These are phyloP conservation scores for Elasticomyces elasticus DNA, from an alignment of 495 filamentous ascomycete species.

Conservation along the genomic window DNA sequence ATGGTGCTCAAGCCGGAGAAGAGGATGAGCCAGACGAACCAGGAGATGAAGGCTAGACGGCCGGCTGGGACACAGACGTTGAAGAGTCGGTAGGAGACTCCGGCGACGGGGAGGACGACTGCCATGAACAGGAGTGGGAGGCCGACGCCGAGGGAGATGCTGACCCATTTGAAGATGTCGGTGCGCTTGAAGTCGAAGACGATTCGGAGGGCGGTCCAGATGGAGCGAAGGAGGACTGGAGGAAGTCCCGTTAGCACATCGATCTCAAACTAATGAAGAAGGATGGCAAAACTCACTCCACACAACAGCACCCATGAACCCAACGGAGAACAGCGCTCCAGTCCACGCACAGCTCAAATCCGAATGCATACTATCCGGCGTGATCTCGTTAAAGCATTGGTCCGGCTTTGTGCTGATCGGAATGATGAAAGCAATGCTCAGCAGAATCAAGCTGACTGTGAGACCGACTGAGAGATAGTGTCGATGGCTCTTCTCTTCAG, in stretches of 20 bases:
- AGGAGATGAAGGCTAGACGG: conserved; percentile 23
- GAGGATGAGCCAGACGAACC: conserved; percentile 31
- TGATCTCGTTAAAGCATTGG: conserved; percentile 31
- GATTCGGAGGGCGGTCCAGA: conserved; percentile 33
- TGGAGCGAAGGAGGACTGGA: conserved; percentile 29
- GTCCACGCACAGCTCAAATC: conserved; percentile 30
- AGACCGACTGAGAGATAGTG: conserved; percentile 32
- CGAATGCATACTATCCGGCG: conserved; percentile 30
- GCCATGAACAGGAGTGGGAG: conserved; percentile 26
- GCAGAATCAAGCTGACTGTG: conserved; percentile 12
- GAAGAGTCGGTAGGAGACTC: conserved; percentile 30
- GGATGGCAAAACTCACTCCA: conserved; percentile 24
- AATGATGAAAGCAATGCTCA: conserved; percentile 28
- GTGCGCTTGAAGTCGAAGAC: conserved; percentile 31
- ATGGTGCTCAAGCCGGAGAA: conserved; percentile 24
- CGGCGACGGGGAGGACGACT: conserved; percentile 21
- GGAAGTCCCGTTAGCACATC: not conserved
- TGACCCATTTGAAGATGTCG: conserved; percentile 23
- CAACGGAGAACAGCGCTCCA: conserved; percentile 25
- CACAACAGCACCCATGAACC: conserved; percentile 24
- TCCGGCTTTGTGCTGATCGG: conserved; percentile 24
- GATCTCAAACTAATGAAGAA: not conserved
- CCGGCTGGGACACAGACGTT: conserved; percentile 30
- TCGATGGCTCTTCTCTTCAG: conserved; percentile 28
- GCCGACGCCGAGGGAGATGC: conserved; percentile 23